A percentile compares a stretch with the other conserved stretches of the same genome.
Evolutionary conservation across 768 basidiomycete genomes (phyloP).

Genomic region (Ramaria sp.): DNA sequence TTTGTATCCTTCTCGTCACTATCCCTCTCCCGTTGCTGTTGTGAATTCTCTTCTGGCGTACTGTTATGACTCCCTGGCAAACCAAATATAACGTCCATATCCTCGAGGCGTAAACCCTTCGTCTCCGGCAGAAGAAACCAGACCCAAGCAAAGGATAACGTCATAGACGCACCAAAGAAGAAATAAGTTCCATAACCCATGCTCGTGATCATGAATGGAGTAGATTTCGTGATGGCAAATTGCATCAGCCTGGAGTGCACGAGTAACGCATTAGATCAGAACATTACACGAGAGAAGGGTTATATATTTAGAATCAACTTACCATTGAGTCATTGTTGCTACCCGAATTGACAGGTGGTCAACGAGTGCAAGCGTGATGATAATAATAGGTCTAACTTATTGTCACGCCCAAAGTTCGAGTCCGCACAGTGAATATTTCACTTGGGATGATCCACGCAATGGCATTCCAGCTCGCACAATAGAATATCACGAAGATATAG

Average conservation of each 20-base stretch:
- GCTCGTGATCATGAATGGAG: constrained; percentile 20
- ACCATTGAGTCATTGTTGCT: constrained; percentile 1
- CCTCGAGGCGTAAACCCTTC: constrained; percentile 34
- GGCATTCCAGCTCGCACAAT: constrained; percentile 34
- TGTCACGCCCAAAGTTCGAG: constrained; percentile 10
- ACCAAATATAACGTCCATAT: constrained; percentile 33
- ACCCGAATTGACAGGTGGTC: not conserved
- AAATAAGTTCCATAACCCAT: constrained; percentile 19
- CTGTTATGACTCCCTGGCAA: not conserved
- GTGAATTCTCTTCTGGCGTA: no score
- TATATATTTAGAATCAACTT: not conserved
- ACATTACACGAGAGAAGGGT: constrained; percentile 26
- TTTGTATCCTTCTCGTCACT: not conserved
- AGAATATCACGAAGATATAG: constrained; percentile 39
- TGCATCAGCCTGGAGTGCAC: constrained; percentile 11
- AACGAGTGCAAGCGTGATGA: not conserved
- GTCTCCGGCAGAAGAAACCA: constrained; percentile 39
- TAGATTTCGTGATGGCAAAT: constrained; percentile 21
- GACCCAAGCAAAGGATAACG: constrained; percentile 29
- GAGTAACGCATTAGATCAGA: not conserved
- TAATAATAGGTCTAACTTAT: not conserved
- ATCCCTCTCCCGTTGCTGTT: not conserved
- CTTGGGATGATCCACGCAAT: constrained; percentile 36
- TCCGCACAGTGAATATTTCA: constrained; percentile 28
- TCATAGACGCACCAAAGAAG: constrained; percentile 18